Evolutionary conservation across 306 rosid genomes (phyloP), one percentile per base, ranked within the genome.

Genomic region (Senna tora): DNA sequence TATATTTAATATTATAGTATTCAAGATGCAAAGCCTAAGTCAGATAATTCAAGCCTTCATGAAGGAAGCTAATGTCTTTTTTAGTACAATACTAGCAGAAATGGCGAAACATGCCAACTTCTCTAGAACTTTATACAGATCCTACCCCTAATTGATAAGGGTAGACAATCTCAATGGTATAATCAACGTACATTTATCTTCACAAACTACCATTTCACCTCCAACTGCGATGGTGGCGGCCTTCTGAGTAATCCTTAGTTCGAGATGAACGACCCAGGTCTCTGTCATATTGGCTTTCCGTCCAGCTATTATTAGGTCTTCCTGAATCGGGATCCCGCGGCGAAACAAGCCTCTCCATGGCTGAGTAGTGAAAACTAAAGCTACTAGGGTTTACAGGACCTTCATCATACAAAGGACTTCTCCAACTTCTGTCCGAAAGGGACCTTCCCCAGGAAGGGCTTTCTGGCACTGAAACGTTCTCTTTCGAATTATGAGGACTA

Each of bases 401-500:
- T 73, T 84, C 94, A 28, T 85, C 88, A 1, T 4, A 43, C 54
- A 62, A 32, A 62, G 84, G 80, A 72, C 88, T 83, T 71, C 92
- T 80, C 68, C 92, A 76, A 61, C 85, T 67, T 83, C 96, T 67
- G 42, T 90, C 92, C 45, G 81, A 65, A 38, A 45, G 74, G 52
- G 71, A 68, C 72, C 97, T 87, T 46, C 67, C 69, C 32, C 4
- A 14, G 33, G 66, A 21, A 51, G 88, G 82, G 74, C 81, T 81
- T 62, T 83, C 78, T n/a, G 82, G 56, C n/a, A 34, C 65, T 19
- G 81, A 60, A 43, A 9, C 13, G 38, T 71, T 69, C 43, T 33
- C 68, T 49, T 75, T 76, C 4, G 80, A 15, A 59, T 53, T 20
- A 53, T 65, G 77, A 25, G 78, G 57, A 72, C 56, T 80, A 52